These are phyloP conservation scores for Penicillium paneum DNA, from an alignment of 2,329 filamentous ascomycete species.

Conservation along the genomic window DNA sequence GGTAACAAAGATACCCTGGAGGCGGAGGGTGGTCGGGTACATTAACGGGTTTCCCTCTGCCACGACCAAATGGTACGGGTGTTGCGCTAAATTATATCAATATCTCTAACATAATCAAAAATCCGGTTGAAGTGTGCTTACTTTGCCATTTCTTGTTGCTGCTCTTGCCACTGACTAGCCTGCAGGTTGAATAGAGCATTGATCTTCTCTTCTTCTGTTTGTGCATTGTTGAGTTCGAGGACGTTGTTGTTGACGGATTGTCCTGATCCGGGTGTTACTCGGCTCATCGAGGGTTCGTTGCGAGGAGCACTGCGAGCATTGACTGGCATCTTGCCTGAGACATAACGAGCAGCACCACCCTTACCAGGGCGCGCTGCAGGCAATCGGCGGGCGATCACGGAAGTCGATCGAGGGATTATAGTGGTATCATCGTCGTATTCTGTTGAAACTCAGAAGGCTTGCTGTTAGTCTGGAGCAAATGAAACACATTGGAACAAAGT, in stretches of 20 bases:
- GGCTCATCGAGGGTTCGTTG: constrained; percentile 52
- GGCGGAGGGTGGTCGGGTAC: constrained; percentile 92
- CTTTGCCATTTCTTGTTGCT: constrained; percentile 91
- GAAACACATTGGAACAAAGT: background rate
- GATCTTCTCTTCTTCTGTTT: constrained; percentile 93
- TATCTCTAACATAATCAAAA: constrained; percentile 8
- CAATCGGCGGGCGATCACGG: constrained; percentile 81
- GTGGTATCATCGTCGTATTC: constrained; percentile 97
- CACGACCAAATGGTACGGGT: constrained; percentile 42
- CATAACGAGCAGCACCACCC: constrained; percentile 88
- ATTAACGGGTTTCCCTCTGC: constrained; percentile 51
- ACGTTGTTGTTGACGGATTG: constrained; percentile 54
- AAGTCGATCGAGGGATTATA: constrained; percentile 93
- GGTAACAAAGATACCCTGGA: constrained; percentile 91
- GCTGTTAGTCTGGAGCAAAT: constrained; percentile 9
- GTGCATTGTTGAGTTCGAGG: constrained; percentile 67
- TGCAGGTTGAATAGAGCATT: constrained; percentile 88
- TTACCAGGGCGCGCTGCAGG: constrained; percentile 82
- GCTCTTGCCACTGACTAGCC: constrained; percentile 86
- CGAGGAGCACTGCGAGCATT: constrained; percentile 77
- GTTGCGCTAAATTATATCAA: constrained; percentile 44
- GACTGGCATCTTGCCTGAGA: constrained; percentile 91
- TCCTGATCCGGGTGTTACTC: constrained; percentile 33
- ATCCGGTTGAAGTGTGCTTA: constrained; percentile 37
- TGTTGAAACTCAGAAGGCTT: constrained; percentile 41